Base-by-base conservation (phyloP, 345 rosid species). In the Eutrema japonicum region DNA sequence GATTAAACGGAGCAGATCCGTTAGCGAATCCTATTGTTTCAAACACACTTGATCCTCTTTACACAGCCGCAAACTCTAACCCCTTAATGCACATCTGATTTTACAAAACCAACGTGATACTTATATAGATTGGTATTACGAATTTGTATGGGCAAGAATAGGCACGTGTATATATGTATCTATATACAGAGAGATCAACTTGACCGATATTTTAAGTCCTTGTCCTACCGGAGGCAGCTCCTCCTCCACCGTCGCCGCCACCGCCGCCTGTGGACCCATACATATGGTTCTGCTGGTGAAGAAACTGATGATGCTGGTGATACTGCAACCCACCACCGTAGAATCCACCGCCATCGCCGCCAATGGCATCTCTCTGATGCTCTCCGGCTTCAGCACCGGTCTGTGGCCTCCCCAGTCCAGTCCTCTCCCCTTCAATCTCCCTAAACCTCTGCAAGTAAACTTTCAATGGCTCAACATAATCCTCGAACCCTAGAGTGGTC, bases 401-500 rank as follows among this genome's bases (percentile, higher is more conserved):
- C 6, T 77, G 72, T 43, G 77, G 77, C 62, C 80, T 71, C 42
- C 77, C 76, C 0, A 77, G 64, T 50, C 80, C 80, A 29, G 76
- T 76, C 74, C 84, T 86, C 74, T 88, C 93, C 13, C 93, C 93
- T 66, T 88, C 93, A 68, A 88, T 82, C 71, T 88, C 93, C 71
- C 93, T 80, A 36, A 86, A 88, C 82, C 85, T 81, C 79, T 88
- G 93, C 82, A 88, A 72, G 64, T 88, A 88, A 71, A 81, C 80
- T 81, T 86, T 88, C 68, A 88, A 49, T 0, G 94, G 88, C 45
- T 88, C 91, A 56, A 86, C 94, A 13, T 86, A 88, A n/a, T 88
- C 89, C 71, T 88, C 89, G 56, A 88, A 88, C 18, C 91, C 94
- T 16, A 86, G 75, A 13, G 94, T 88, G 5, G 94, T 86, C 94